Conservation (phyloP, 1,139 yeast genomes). For the Zygoascus hellenicus region DNA sequence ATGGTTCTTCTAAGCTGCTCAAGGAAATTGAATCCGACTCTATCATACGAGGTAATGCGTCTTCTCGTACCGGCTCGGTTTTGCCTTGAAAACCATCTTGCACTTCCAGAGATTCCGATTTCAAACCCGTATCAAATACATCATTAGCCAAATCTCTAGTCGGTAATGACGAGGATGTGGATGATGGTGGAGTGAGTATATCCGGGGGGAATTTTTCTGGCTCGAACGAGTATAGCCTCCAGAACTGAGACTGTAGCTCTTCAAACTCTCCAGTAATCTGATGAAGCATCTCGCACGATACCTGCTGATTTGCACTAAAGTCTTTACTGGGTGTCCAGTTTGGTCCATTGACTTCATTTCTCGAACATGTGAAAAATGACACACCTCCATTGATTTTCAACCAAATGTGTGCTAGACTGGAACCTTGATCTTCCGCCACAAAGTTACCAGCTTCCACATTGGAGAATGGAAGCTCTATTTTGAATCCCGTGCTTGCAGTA, state of each 20-base stretch:
- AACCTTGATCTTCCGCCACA: constrained; percentile 11
- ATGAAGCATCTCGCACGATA: constrained; percentile 19
- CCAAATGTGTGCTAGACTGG: constrained; percentile 21
- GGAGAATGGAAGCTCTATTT: constrained; percentile 26
- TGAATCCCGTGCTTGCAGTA: constrained; percentile 25
- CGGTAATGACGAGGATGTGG: background rate
- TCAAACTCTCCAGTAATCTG: constrained; percentile 24
- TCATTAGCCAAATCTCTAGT: too few species aligned
- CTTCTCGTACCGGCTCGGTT: too few species aligned
- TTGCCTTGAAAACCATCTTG: too few species aligned
- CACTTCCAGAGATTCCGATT: too few species aligned
- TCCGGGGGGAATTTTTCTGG: constrained; percentile 20
- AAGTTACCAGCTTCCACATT: constrained; percentile 20
- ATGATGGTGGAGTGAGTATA: constrained; percentile 16
- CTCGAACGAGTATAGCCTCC: constrained; percentile 21
- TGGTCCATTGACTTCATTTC: constrained; percentile 20
- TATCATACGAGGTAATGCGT: too few species aligned
- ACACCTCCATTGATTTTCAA: constrained; percentile 23
- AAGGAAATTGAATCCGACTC: too few species aligned
- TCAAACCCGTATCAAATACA: too few species aligned
- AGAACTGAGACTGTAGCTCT: constrained; percentile 19
- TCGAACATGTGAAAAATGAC: constrained; percentile 22
- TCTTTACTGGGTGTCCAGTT: constrained; percentile 21
- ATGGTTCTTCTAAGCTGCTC: too few species aligned
- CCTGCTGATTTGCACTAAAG: constrained; percentile 25